These are phyloP conservation scores for Nicotiana sylvestris DNA, from an alignment of 257 asterid genomes.

Conservation along the genomic window DNA sequence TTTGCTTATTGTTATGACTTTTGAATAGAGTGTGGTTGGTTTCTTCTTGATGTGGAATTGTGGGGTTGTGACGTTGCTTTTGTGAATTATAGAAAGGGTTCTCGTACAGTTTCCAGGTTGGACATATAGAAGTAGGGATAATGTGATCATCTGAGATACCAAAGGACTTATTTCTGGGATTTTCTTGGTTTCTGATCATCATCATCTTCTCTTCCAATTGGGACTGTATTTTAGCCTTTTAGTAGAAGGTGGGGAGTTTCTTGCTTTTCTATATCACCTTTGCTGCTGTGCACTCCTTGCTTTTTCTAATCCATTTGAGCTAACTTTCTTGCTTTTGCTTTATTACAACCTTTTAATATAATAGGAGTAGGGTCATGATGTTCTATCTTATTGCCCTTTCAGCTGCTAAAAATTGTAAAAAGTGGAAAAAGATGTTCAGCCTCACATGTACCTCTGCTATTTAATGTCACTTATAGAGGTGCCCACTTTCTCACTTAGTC, in stretches of 20 bases:
- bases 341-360: constrained; percentile 15
- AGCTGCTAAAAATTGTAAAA: constrained; percentile 16
- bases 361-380: constrained; percentile 34
- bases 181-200: constrained; percentile 51
- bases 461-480: not conserved
- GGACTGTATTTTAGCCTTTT: not conserved
- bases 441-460: constrained; percentile 26
- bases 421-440: constrained; percentile 15
- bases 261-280: constrained; percentile 23
- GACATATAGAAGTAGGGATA: constrained; percentile 23
- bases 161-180: constrained; percentile 18
- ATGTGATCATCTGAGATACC: constrained; percentile 25
- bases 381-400: constrained; percentile 17
- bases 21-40: not conserved
- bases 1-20: constrained; percentile 24
- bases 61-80: constrained; percentile 12
- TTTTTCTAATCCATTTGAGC: not conserved
- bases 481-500: not conserved
- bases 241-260: constrained; percentile 10
- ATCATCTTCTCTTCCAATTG: constrained; percentile 32
- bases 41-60: constrained; percentile 4
- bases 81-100: constrained; percentile 58
- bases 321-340: constrained; percentile 27
- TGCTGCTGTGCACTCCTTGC: constrained; percentile 14
- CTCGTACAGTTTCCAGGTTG: constrained; percentile 82